phyloP scores from a whole-genome alignment of 2,329 filamentous ascomycete species.

The Fusarium tanahbumbuense region DNA sequence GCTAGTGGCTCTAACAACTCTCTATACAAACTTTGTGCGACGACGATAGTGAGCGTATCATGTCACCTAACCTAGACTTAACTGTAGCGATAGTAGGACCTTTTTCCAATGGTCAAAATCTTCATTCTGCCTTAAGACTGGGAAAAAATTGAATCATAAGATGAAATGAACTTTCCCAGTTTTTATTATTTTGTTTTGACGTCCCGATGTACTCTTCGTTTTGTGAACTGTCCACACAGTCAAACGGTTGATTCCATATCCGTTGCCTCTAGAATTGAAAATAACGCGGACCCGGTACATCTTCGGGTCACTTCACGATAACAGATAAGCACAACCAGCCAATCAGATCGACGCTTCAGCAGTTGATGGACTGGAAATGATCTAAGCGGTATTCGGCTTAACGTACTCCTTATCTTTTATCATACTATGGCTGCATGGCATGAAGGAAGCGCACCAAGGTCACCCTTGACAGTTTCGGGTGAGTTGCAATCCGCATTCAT shows the following conservation, averaged over 20 bases:
- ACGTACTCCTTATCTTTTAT: not conserved
- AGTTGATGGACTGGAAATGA: fast-evolving
- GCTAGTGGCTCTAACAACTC: not conserved
- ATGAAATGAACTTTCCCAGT: not conserved
- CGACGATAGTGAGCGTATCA: not conserved
- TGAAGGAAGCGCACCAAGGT: not conserved
- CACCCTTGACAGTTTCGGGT: not conserved
- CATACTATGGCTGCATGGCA: not conserved
- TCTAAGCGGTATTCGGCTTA: not conserved
- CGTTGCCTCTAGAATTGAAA: fast-evolving
- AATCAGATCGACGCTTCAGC: not conserved
- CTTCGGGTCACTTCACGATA: not conserved
- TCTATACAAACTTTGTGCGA: not conserved
- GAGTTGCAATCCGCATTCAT: not conserved
- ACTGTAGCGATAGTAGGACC: not conserved
- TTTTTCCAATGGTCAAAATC: not conserved
- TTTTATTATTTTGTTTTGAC: no score
- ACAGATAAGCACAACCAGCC: not conserved
- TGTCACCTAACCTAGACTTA: not conserved
- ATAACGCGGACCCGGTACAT: not conserved
- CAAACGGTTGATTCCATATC: no score
- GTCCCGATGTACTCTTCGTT: fast-evolving
- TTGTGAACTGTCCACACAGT: fast-evolving
- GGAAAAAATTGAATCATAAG: fast-evolving
- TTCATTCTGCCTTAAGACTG: not conserved